phyloP scores from a whole-genome alignment of 1,284 basidiomycete species.

The Ustanciosporium gigantosporum region DNA sequence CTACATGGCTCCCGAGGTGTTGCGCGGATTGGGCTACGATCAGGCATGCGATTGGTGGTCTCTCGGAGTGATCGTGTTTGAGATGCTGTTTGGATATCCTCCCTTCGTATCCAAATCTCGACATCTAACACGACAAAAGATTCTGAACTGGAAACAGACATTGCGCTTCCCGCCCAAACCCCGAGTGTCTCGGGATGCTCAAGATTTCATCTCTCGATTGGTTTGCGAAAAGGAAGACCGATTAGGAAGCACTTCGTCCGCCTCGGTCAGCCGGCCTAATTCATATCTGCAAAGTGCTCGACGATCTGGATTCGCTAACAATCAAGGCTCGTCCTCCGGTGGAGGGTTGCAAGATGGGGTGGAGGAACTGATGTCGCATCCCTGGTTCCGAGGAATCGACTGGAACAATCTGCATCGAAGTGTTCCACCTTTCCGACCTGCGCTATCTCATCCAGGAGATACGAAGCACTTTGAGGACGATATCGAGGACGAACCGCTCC shows the following conservation, averaged over 20 bases:
- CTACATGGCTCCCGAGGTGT: conserved; percentile 90
- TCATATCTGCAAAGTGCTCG: conserved; percentile 74
- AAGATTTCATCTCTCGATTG: conserved; percentile 81
- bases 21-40: conserved; percentile 80
- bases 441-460: conserved; percentile 65
- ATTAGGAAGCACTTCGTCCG: conserved; percentile 74
- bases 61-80: conserved; percentile 79
- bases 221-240: conserved; percentile 93
- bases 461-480: conserved; percentile 68
- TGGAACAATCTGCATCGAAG: conserved; percentile 58
- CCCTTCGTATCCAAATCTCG: conserved; percentile 65
- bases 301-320: conserved; percentile 71
- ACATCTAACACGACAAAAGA: conserved; percentile 57
- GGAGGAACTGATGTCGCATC: conserved; percentile 77
- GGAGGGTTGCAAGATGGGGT: conserved; percentile 71
- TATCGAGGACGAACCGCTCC: conserved; percentile 81
- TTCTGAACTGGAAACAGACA: conserved; percentile 83
- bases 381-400: conserved; percentile 54
- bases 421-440: conserved; percentile 85
- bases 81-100: conserved; percentile 72
- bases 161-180: conserved; percentile 84
- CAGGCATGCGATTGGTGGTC: conserved; percentile 99
- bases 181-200: conserved; percentile 78
- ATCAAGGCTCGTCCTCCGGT: conserved; percentile 62
- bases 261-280: conserved; percentile 74